Percentiles rank a stretch among this genome's conserved stretches.
These are phyloP conservation scores for Citrus unshiu DNA, from an alignment of 345 rosid genomes.

Conservation along the genomic window DNA sequence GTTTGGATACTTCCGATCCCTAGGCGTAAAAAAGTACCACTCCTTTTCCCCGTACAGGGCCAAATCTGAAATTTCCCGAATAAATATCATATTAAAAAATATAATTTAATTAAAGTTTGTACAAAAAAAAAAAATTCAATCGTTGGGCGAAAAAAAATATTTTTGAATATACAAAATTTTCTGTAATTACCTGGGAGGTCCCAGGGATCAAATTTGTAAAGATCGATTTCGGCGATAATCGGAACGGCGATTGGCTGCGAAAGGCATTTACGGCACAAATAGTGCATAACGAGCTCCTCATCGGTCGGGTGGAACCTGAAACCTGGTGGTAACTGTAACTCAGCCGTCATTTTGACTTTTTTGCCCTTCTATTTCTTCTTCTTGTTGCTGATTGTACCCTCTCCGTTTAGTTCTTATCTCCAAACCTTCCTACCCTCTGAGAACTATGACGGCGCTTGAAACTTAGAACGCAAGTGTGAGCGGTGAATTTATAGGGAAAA, in stretches of 20 bases:
- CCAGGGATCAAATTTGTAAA: constrained; percentile 85
- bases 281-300: constrained; percentile 92
- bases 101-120: not conserved
- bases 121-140: no score
- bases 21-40: constrained; percentile 92
- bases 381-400: not conserved
- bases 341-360: constrained; percentile 31
- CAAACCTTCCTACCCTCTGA: not conserved
- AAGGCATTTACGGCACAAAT: constrained; percentile 76
- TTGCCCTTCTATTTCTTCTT: not conserved
- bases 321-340: constrained; percentile 75
- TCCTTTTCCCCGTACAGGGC: constrained; percentile 90
- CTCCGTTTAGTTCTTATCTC: not conserved
- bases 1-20: constrained; percentile 90
- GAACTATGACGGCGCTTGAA: constrained; percentile 50
- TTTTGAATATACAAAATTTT: not conserved
- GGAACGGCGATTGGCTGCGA: constrained; percentile 74
- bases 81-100: not conserved
- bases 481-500: constrained; percentile 45
- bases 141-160: no score
- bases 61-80: constrained; percentile 34
- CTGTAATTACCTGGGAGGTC: constrained; percentile 67
- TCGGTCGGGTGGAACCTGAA: constrained; percentile 96
- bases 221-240: constrained; percentile 76
- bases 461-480: constrained; percentile 42